phyloP scores from a whole-genome alignment of 1,139 yeast species.

The Fermentozyma sake region DNA sequence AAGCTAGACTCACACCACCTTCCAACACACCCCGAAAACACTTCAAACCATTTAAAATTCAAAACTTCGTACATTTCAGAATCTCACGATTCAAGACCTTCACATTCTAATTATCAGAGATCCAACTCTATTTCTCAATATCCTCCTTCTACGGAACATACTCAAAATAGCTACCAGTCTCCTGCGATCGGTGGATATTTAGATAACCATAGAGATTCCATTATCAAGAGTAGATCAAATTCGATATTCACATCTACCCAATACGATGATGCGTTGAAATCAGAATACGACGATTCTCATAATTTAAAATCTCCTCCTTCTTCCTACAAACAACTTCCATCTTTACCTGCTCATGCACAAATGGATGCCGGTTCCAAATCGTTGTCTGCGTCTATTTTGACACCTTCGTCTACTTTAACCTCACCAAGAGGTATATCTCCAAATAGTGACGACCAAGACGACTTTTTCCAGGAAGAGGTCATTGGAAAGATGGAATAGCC shows the following conservation, averaged over 20 bases:
- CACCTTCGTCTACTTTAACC: too few species aligned
- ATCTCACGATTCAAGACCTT: too few species aligned
- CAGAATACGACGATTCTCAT: constrained; percentile 3
- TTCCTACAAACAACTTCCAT: constrained; percentile 4
- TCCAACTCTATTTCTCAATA: constrained; percentile 11
- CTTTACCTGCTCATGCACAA: too few species aligned
- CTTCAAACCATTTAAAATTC: too few species aligned
- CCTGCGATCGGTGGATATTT: constrained; percentile 17
- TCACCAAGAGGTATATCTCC: too few species aligned
- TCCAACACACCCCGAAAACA: too few species aligned
- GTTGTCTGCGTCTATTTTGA: too few species aligned
- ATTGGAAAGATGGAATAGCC: too few species aligned
- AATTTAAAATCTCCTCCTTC: constrained; percentile 7
- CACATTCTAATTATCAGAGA: constrained; percentile 5
- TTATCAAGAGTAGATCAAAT: constrained; percentile 4
- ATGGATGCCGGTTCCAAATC: too few species aligned
- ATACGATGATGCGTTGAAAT: constrained; percentile 2
- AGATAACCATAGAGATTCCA: constrained; percentile 8
- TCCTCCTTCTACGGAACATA: constrained; percentile 10
- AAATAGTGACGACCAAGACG: too few species aligned
- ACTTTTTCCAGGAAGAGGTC: too few species aligned
- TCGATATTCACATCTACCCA: constrained; percentile 6
- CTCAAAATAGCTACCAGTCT: constrained; percentile 6
- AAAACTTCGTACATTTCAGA: too few species aligned
- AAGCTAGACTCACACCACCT: constrained; percentile 2